Conservation (phyloP, 1,139 yeast species). For the Candida albicans region DNA sequence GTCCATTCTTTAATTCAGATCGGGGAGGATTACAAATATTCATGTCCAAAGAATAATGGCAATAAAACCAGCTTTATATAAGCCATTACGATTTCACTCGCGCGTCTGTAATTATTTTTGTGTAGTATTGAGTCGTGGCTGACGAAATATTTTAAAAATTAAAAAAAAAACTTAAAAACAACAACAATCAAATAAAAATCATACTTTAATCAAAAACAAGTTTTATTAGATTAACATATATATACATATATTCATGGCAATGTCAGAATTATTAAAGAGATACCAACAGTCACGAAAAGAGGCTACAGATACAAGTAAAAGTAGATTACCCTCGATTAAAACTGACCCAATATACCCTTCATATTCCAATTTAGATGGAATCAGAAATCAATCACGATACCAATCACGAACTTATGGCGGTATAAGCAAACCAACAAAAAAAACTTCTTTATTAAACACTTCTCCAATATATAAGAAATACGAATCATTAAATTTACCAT, state of each 20-base stretch:
- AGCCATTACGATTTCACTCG: too few species aligned
- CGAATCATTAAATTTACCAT: not conserved
- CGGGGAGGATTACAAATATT: too few species aligned
- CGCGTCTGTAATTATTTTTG: too few species aligned
- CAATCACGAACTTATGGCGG: not conserved
- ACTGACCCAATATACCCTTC: constrained; percentile 6
- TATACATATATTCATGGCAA: not conserved
- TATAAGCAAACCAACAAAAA: not conserved
- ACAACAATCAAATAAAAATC: too few species aligned
- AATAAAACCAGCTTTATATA: too few species aligned
- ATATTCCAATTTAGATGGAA: not conserved
- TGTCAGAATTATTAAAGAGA: constrained; percentile 12
- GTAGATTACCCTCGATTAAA: not conserved
- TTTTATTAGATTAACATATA: too few species aligned
- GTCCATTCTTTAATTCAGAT: too few species aligned
- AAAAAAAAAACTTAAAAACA: too few species aligned
- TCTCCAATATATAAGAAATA: not conserved
- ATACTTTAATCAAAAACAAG: too few species aligned
- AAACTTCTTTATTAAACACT: not conserved
- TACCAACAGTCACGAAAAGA: constrained; percentile 7
- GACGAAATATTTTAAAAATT: too few species aligned
- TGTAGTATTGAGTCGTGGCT: too few species aligned
- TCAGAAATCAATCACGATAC: not conserved
- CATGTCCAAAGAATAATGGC: too few species aligned
- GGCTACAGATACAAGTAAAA: not conserved